Conservation (phyloP, 2,329 filamentous ascomycete genomes). For the Cryoendolithus antarcticus region DNA sequence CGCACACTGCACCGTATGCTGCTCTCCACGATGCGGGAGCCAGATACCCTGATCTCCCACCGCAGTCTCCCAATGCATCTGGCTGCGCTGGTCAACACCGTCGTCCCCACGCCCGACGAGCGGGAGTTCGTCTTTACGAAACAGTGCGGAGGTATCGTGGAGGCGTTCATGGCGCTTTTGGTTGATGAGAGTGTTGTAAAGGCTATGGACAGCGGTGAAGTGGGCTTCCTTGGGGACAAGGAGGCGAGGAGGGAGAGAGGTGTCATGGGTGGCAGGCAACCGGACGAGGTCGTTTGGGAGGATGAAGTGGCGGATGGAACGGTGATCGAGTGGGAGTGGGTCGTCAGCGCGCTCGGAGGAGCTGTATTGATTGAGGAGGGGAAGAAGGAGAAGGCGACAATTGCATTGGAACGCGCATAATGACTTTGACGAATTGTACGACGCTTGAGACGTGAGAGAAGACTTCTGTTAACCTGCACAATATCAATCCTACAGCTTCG, state of each 20-base stretch:
- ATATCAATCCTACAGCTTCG: too few species aligned
- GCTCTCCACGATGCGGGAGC: constrained; percentile 14
- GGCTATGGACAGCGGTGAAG: constrained; percentile 17
- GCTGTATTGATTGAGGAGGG: too few species aligned
- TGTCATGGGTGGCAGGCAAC: constrained; percentile 4
- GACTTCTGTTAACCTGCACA: too few species aligned
- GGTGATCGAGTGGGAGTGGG: constrained; percentile 8
- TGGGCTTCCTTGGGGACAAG: constrained; percentile 18
- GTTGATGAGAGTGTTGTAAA: constrained; percentile 10
- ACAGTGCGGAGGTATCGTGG: constrained; percentile 17
- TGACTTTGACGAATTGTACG: too few species aligned
- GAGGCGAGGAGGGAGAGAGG: constrained; percentile 13
- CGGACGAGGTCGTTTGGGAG: constrained; percentile 2
- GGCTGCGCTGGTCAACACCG: constrained; percentile 7
- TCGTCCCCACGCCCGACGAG: constrained; percentile 10
- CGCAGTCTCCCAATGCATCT: constrained; percentile 15
- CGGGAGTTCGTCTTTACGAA: constrained; percentile 13
- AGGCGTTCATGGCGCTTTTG: constrained; percentile 19
- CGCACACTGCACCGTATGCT: constrained; percentile 26
- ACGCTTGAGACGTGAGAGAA: too few species aligned
- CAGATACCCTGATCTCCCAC: constrained; percentile 17
- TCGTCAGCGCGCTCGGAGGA: neutral
- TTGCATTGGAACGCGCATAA: too few species aligned
- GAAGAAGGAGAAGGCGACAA: too few species aligned
- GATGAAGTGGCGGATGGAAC: constrained; percentile 5